phyloP scores from a whole-genome alignment of 2,329 filamentous ascomycete genomes.

The Talaromyces islandicus region DNA sequence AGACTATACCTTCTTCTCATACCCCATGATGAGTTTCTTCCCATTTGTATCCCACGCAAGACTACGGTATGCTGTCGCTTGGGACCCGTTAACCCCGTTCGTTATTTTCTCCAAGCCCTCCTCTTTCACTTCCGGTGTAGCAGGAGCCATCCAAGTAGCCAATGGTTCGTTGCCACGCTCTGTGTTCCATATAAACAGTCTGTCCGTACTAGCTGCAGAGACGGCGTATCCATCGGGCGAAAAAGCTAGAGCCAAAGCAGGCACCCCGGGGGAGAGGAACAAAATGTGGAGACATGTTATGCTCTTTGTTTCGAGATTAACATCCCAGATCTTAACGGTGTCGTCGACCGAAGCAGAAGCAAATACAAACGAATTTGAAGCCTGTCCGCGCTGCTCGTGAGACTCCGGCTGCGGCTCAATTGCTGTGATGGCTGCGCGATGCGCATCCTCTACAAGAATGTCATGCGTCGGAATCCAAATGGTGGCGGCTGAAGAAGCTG shows the following conservation, averaged over 20 bases:
- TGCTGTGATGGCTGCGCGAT: constrained; percentile 38
- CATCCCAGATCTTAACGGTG: constrained; percentile 40
- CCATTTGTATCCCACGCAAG: constrained; percentile 50
- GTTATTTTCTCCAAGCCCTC: constrained; percentile 22
- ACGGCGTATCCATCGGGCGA: constrained; percentile 44
- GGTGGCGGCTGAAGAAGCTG: constrained; percentile 30
- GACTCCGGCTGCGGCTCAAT: constrained; percentile 36
- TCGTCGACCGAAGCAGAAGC: constrained; percentile 42
- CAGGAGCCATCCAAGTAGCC: constrained; percentile 33
- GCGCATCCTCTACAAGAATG: constrained; percentile 31
- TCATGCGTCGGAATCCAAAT: constrained; percentile 43
- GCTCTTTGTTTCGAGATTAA: constrained; percentile 31
- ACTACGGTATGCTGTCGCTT: constrained; percentile 28
- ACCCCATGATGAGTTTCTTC: constrained; percentile 47
- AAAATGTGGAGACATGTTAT: constrained; percentile 32
- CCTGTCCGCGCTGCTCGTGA: constrained; percentile 19
- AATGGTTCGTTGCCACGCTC: constrained; percentile 39
- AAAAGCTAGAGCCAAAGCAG: constrained; percentile 38
- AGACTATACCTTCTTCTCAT: constrained; percentile 42
- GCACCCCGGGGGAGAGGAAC: constrained; percentile 27
- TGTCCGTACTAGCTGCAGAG: constrained; percentile 39
- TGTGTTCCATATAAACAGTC: constrained; percentile 42
- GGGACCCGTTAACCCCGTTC: constrained; percentile 31
- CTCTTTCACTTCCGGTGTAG: constrained; percentile 25
- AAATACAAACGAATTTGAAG: constrained; percentile 26